phyloP scores from a whole-genome alignment of 2,329 filamentous ascomycete genomes.

The Ophiostoma ulmi region DNA sequence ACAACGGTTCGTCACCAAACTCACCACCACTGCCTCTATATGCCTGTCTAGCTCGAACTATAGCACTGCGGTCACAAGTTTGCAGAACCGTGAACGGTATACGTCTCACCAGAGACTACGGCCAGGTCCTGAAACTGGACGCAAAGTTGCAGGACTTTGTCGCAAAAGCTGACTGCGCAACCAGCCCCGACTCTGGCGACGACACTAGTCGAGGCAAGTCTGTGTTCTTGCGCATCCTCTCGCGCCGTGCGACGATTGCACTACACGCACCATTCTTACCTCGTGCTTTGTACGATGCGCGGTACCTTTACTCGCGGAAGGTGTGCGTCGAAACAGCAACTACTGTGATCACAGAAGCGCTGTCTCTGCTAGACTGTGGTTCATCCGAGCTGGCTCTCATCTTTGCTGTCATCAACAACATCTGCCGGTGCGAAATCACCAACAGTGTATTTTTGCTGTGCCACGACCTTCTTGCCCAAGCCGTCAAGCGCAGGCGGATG shows the following conservation, averaged over 20 bases:
- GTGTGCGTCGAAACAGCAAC: slow-evolving; percentile 8
- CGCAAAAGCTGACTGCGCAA: neutral
- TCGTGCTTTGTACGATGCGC: slow-evolving; percentile 1
- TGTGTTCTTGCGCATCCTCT: slow-evolving; percentile 2
- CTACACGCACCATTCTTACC: slow-evolving; percentile 6
- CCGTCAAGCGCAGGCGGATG: neutral
- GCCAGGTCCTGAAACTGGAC: neutral
- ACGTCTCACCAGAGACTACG: neutral
- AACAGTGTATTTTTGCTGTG: slow-evolving; percentile 7
- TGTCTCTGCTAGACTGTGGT: neutral
- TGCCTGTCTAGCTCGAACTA: neutral
- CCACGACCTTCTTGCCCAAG: slow-evolving; percentile 8
- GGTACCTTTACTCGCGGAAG: slow-evolving; percentile 6
- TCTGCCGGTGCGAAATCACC: slow-evolving; percentile 10
- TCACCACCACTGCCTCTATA: neutral
- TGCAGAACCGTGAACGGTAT: slow-evolving; percentile 9
- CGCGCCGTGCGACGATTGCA: neutral
- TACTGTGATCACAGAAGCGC: neutral
- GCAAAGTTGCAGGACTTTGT: neutral
- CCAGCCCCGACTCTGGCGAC: neutral
- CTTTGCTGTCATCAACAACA: slow-evolving; percentile 12
- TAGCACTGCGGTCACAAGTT: slow-evolving; percentile 6
- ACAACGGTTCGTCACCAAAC: neutral
- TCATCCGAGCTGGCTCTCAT: neutral
- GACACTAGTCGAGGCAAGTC: neutral